phyloP scores from a whole-genome alignment of 1,139 yeast species.

The Magnusiomyces tetraspermus region DNA sequence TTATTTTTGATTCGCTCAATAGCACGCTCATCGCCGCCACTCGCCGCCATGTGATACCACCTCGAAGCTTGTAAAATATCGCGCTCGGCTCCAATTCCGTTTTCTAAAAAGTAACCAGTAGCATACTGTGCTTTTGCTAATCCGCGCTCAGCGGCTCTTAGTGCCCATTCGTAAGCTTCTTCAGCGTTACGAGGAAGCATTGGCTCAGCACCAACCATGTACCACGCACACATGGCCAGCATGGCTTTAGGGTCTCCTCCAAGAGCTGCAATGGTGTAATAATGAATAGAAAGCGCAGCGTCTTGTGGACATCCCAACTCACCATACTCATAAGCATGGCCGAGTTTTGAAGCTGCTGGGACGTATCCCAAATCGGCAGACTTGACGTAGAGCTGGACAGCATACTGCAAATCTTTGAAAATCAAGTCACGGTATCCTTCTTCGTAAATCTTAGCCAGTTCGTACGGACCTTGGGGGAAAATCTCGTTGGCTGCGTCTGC shows the following conservation, averaged over 20 bases:
- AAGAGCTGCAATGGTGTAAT: conserved; percentile 83
- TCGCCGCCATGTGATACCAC: conserved; percentile 74
- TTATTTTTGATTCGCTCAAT: conserved; percentile 26
- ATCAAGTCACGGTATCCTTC: conserved; percentile 80
- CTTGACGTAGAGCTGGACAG: conserved; percentile 75
- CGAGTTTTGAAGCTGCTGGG: conserved; percentile 71
- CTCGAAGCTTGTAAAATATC: conserved; percentile 49
- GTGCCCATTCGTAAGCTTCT: conserved; percentile 94
- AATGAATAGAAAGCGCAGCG: conserved; percentile 78
- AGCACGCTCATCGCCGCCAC: conserved; percentile 66
- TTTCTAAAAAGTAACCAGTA: conserved; percentile 72
- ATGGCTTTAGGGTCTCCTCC: conserved; percentile 84
- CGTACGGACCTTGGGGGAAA: conserved; percentile 88
- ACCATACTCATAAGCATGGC: conserved; percentile 79
- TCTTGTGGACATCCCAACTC: conserved; percentile 68
- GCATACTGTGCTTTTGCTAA: conserved; percentile 81
- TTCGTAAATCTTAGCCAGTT: conserved; percentile 76
- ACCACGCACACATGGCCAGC: conserved; percentile 96
- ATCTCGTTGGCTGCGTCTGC: conserved; percentile 74
- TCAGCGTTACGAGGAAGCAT: conserved; percentile 66
- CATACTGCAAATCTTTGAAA: conserved; percentile 74
- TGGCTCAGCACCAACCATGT: conserved; percentile 81
- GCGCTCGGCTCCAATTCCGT: conserved; percentile 75
- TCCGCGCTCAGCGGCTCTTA: conserved; percentile 67
- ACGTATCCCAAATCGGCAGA: conserved; percentile 85